Evolutionary conservation across 306 rosid genomes (phyloP).

Genomic region (Cyclanthera cordifolia): DNA sequence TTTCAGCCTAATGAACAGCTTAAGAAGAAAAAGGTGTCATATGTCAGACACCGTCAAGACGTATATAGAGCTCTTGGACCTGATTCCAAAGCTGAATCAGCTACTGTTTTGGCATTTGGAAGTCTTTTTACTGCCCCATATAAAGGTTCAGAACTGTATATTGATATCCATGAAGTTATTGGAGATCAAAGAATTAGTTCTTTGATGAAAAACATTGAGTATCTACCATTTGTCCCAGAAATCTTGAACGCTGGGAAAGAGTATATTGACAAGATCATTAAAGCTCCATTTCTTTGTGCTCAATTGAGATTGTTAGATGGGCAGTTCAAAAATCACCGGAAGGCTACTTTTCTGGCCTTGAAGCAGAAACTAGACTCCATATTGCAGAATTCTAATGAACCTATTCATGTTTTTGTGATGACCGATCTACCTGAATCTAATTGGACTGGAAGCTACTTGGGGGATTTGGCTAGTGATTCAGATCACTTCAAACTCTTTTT

Average conservation of each 20-base stretch:
- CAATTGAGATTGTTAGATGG: constrained; percentile 85
- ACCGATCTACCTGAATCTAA: constrained; percentile 72
- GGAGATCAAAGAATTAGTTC: constrained; percentile 39
- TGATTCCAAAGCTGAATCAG: constrained; percentile 49
- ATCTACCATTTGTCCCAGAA: constrained; percentile 64
- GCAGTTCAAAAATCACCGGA: constrained; percentile 79
- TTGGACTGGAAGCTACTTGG: constrained; percentile 67
- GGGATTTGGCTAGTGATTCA: constrained; percentile 40
- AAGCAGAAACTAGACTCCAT: constrained; percentile 45
- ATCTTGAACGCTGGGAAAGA: constrained; percentile 43
- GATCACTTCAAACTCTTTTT: constrained; percentile 40
- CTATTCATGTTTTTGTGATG: constrained; percentile 60
- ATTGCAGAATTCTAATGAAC: constrained; percentile 30
- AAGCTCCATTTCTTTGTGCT: constrained; percentile 65
- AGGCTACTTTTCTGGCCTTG: constrained; percentile 51
- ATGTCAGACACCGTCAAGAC: constrained; percentile 48
- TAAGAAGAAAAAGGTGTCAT: constrained; percentile 54
- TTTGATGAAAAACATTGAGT: constrained; percentile 40
- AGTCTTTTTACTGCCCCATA: constrained; percentile 78
- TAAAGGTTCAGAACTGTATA: constrained; percentile 53
- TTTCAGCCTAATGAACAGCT: constrained; percentile 71
- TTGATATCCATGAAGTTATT: constrained; percentile 49
- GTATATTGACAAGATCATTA: constrained; percentile 36
- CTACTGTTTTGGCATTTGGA: constrained; percentile 73
- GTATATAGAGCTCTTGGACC: constrained; percentile 59